Conservation (phyloP, 148 eudicot genomes). For the Talinum fruticosum region DNA sequence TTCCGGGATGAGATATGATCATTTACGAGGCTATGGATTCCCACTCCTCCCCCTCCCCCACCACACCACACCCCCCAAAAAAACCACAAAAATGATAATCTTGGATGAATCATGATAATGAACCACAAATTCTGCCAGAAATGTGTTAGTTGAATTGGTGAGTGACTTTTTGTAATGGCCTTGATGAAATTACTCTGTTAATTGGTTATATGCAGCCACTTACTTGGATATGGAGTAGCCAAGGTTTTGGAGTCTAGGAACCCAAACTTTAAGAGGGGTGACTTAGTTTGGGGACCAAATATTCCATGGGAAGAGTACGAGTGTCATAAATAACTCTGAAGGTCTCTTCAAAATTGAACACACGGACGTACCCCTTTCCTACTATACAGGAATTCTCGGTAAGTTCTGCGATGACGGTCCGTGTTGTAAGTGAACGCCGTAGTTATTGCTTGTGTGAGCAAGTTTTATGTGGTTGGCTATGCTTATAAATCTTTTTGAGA, state of each 20-base stretch:
- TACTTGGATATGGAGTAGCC: constrained; percentile 32
- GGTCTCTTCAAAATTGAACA: constrained; percentile 34
- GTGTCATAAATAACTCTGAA: constrained; percentile 21
- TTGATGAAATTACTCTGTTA: background rate
- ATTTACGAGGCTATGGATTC: too few relatives aligned
- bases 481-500: too few relatives aligned
- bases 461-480: too few relatives aligned
- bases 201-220: constrained; percentile 23
- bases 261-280: constrained; percentile 39
- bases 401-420: background rate
- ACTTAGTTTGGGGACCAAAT: constrained; percentile 40
- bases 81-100: background rate
- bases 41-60: too few relatives aligned
- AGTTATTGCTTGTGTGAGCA: too few relatives aligned
- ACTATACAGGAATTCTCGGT: constrained; percentile 44
- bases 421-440: background rate
- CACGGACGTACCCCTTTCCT: constrained; percentile 39
- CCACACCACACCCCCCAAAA: background rate
- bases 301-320: constrained; percentile 42
- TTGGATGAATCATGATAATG: background rate
- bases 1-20: too few relatives aligned
- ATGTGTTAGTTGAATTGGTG: background rate
- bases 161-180: background rate
- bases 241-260: constrained; percentile 36
- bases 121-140: background rate